Percentiles rank a stretch among this genome's conserved stretches.
These are phyloP conservation scores for Candida maris DNA, from an alignment of 805 yeast genomes.

Conservation along the genomic window DNA sequence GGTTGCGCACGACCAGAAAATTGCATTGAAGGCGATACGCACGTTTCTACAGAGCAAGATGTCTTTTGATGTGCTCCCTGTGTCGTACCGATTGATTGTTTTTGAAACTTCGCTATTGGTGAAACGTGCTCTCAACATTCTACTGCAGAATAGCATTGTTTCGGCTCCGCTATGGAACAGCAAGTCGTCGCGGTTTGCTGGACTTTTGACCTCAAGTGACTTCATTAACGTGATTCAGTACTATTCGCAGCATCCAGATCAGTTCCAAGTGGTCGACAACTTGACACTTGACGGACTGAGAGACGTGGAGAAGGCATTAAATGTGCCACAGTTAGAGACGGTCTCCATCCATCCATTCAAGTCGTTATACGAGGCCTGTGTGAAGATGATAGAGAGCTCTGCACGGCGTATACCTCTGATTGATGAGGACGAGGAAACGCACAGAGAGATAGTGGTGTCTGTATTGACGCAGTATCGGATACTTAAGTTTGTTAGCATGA, in stretches of 20 bases:
- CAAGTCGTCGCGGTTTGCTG: constrained; percentile 85
- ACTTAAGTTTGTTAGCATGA: constrained; percentile 89
- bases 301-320: constrained; percentile 83
- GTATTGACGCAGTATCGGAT: constrained; percentile 96
- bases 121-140: constrained; percentile 83
- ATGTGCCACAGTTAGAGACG: constrained; percentile 82
- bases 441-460: constrained; percentile 89
- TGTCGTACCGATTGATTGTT: constrained; percentile 86
- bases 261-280: constrained; percentile 82
- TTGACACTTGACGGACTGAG: constrained; percentile 79
- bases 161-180: constrained; percentile 98
- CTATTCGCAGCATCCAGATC: constrained; percentile 84
- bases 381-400: constrained; percentile 79
- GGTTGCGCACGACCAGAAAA: constrained; percentile 54
- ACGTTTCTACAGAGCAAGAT: constrained; percentile 83
- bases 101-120: constrained; percentile 88
- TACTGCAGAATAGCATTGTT: constrained; percentile 89
- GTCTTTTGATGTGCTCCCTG: constrained; percentile 95
- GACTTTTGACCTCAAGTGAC: constrained; percentile 86
- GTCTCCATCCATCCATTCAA: constrained; percentile 87
- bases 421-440: constrained; percentile 89
- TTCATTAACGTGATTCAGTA: constrained; percentile 94
- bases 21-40: constrained; percentile 81
- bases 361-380: constrained; percentile 88
- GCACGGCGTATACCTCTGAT: constrained; percentile 93